These are phyloP conservation scores for Aspergillus melleus DNA, from an alignment of 2,329 filamentous ascomycete species.

Conservation along the genomic window DNA sequence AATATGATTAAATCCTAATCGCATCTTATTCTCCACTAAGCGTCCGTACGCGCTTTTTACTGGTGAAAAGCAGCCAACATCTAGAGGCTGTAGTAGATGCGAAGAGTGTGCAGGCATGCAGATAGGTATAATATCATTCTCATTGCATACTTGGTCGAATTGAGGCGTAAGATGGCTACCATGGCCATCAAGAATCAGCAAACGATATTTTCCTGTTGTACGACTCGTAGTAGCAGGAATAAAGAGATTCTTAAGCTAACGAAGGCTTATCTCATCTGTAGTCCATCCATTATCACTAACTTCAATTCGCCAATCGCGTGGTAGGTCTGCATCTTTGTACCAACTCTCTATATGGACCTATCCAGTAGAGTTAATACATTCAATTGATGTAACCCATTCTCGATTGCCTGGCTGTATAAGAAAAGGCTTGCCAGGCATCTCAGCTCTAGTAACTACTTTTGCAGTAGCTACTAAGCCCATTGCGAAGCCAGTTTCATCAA, in stretches of 20 bases:
- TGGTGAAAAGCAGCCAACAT: conserved; percentile 15
- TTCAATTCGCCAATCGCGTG: neutral
- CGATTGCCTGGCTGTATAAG: conserved; percentile 16
- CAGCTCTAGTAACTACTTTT: neutral
- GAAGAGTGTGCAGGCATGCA: neutral
- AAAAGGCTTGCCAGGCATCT: neutral
- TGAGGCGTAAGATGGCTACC: conserved; percentile 11
- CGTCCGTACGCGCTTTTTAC: conserved; percentile 4
- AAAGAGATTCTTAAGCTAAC: neutral
- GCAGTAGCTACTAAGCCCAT: too few relatives aligned
- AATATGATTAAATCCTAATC: conserved; percentile 7
- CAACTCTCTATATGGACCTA: neutral
- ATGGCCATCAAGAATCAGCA: conserved; percentile 12
- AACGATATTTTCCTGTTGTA: conserved; percentile 1
- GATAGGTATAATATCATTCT: conserved; percentile 14
- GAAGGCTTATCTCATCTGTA: neutral
- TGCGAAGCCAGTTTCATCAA: too few relatives aligned
- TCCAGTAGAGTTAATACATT: conserved; percentile 4
- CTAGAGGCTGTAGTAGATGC: conserved; percentile 12
- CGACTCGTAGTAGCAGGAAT: neutral
- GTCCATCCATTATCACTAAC: neutral
- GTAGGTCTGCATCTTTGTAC: neutral
- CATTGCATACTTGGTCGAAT: conserved; percentile 9
- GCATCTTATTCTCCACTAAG: neutral
- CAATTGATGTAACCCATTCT: conserved; percentile 12